Evolutionary conservation across 768 basidiomycete species (phyloP).

Genomic region (Punctularia strigosozonata): DNA sequence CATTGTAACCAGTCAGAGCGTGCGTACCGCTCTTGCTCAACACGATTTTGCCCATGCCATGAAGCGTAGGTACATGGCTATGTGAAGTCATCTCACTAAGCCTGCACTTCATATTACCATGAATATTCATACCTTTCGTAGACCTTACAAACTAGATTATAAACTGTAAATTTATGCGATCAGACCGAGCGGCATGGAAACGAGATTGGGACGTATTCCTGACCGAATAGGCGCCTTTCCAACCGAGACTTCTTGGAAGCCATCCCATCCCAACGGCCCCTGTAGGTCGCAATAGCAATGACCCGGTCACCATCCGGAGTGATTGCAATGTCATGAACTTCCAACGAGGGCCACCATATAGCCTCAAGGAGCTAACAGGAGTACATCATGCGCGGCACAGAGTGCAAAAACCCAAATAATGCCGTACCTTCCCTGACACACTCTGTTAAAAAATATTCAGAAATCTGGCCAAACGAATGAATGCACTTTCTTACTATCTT

Average conservation of each 20-base stretch:
- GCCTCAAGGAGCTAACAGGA: conserved; percentile 34
- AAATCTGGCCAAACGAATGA: background rate
- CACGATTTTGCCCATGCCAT: no score
- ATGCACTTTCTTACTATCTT: conserved; percentile 36
- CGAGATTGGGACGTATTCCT: conserved; percentile 8
- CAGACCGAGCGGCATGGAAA: background rate
- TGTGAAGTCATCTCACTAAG: no score
- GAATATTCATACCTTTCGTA: no score
- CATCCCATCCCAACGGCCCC: conserved; percentile 49
- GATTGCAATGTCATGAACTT: conserved; percentile 59
- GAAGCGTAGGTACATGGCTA: no score
- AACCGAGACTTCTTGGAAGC: conserved; percentile 58
- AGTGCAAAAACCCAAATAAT: background rate
- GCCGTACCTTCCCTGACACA: conserved; percentile 42
- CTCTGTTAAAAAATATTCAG: conserved; percentile 24
- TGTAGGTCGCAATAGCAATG: conserved; percentile 55
- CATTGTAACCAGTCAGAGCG: no score
- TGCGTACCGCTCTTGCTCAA: no score
- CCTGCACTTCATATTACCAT: no score
- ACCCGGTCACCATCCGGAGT: conserved; percentile 55
- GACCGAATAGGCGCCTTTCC: conserved; percentile 69
- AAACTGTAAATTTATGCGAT: no score
- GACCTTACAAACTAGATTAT: no score
- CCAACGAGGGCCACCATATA: conserved; percentile 50
- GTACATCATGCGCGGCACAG: background rate